These are phyloP conservation scores for Flammula alnicola DNA, from an alignment of 1,284 basidiomycete species.

Conservation along the genomic window DNA sequence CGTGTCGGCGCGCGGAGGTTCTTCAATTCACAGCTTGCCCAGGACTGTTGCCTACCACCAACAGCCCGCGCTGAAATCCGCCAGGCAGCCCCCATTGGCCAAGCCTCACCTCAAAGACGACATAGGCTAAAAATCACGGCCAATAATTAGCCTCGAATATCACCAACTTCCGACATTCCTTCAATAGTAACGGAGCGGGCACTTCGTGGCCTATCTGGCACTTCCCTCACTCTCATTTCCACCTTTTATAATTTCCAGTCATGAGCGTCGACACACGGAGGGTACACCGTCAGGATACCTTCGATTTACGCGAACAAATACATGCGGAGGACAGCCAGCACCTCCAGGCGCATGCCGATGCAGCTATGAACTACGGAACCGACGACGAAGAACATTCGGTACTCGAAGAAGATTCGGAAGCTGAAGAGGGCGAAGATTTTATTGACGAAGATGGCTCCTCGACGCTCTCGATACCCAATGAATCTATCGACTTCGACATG, in stretches of 20 bases:
- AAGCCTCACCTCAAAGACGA: too few relatives aligned
- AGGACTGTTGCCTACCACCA: too few relatives aligned
- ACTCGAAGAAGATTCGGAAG: constrained; percentile 78
- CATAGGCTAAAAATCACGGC: neutral
- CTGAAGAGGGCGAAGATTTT: constrained; percentile 66
- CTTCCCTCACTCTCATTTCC: constrained; percentile 15
- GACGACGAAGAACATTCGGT: constrained; percentile 79
- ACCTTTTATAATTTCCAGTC: constrained; percentile 8
- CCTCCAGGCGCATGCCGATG: constrained; percentile 62
- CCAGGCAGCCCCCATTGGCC: too few relatives aligned
- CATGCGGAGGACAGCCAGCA: constrained; percentile 61
- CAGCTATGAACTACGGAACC: constrained; percentile 45
- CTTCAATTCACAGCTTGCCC: too few relatives aligned
- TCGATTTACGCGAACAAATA: constrained; percentile 71
- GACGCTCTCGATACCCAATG: constrained; percentile 85
- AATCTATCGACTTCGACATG: constrained; percentile 89
- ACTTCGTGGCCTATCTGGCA: constrained; percentile 17
- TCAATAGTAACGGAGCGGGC: constrained; percentile 17
- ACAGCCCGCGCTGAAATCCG: too few relatives aligned
- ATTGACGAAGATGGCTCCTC: constrained; percentile 82
- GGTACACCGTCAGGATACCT: constrained; percentile 61
- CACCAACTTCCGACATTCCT: constrained; percentile 10
- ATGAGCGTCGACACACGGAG: constrained; percentile 25
- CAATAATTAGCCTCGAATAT: neutral
- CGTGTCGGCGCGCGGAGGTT: too few relatives aligned